These are phyloP conservation scores for Phytophthora parvispora DNA, from an alignment of 352 stramenopile genomes.

Conservation along the genomic window DNA sequence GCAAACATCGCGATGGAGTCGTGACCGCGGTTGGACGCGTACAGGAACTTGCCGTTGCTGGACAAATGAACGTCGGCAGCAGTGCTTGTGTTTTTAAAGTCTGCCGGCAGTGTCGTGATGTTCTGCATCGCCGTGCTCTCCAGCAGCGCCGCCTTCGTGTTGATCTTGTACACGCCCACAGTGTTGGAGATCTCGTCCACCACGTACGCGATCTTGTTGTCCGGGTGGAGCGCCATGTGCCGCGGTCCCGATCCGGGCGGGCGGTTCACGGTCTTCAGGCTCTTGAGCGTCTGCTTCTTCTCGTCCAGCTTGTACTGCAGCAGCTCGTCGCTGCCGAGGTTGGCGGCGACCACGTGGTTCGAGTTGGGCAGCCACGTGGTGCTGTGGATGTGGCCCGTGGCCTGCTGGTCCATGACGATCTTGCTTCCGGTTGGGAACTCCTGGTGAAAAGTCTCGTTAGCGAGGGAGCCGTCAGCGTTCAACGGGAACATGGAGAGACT, in stretches of 20 bases:
- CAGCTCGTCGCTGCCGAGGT: constrained; percentile 67
- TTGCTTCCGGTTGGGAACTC: constrained; percentile 46
- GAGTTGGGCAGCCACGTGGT: constrained; percentile 56
- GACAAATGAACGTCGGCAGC: constrained; percentile 59
- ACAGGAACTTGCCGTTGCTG: constrained; percentile 55
- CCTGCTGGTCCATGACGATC: constrained; percentile 42
- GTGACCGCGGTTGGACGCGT: constrained; percentile 72
- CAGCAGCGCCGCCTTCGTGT: constrained; percentile 20
- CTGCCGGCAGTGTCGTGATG: constrained; percentile 53
- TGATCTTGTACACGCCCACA: constrained; percentile 56
- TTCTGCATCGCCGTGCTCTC: constrained; percentile 36
- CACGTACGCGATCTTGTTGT: constrained; percentile 52
- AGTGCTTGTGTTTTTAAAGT: constrained; percentile 31
- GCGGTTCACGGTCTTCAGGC: constrained; percentile 11
- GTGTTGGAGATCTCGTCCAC: constrained; percentile 67
- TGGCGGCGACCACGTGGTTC: constrained; percentile 40
- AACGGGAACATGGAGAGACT: constrained; percentile 61
- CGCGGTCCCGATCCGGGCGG: constrained; percentile 53
- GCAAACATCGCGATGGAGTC: constrained; percentile 65
- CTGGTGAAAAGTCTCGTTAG: constrained; percentile 36
- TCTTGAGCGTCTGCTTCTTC: constrained; percentile 37
- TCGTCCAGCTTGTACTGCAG: constrained; percentile 54
- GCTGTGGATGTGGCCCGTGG: constrained; percentile 62
- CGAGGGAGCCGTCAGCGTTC: constrained; percentile 43
- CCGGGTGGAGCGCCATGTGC: constrained; percentile 58